Conservation (phyloP, 2,329 filamentous ascomycete genomes). For the Aspergillus sp. region DNA sequence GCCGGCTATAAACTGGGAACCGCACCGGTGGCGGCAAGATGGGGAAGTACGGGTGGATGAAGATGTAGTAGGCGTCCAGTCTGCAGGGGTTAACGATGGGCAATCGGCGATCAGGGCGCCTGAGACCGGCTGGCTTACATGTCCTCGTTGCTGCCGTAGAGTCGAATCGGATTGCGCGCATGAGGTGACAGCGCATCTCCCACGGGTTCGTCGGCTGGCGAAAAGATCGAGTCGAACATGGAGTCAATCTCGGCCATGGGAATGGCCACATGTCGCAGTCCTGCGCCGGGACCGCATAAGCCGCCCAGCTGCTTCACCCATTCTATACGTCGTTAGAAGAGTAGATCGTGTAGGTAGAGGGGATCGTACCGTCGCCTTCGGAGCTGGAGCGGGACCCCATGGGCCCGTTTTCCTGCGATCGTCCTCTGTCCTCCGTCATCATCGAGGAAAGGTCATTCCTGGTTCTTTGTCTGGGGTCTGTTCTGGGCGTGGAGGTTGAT, state of each 20-base stretch:
- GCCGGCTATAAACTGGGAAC: constrained; percentile 14
- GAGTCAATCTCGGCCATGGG: constrained; percentile 48
- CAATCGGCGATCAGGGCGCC: neutral
- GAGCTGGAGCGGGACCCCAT: neutral
- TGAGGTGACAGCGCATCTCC: neutral
- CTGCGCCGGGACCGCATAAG: constrained; percentile 47
- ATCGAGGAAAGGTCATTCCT: neutral
- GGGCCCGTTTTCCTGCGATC: neutral
- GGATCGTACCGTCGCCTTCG: neutral
- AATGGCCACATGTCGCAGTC: constrained; percentile 47
- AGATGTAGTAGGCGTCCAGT: constrained; percentile 30
- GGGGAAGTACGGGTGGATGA: constrained; percentile 29
- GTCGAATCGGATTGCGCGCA: constrained; percentile 32
- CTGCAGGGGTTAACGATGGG: constrained; percentile 12
- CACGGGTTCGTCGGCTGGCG: constrained; percentile 2
- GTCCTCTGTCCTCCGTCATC: neutral
- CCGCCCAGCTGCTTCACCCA: constrained; percentile 16
- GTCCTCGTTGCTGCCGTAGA: constrained; percentile 41
- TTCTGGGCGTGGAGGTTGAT: no score
- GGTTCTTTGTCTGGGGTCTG: neutral
- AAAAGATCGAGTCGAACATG: constrained; percentile 43
- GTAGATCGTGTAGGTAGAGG: neutral
- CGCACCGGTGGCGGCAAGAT: constrained; percentile 24
- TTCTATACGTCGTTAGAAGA: constrained; percentile 4
- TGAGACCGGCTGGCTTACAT: constrained; percentile 38